Percentiles rank a stretch among this genome's conserved stretches.
phyloP scores from a whole-genome alignment of 192 early-diverging fungal species.

The Coemansia sp. region DNA sequence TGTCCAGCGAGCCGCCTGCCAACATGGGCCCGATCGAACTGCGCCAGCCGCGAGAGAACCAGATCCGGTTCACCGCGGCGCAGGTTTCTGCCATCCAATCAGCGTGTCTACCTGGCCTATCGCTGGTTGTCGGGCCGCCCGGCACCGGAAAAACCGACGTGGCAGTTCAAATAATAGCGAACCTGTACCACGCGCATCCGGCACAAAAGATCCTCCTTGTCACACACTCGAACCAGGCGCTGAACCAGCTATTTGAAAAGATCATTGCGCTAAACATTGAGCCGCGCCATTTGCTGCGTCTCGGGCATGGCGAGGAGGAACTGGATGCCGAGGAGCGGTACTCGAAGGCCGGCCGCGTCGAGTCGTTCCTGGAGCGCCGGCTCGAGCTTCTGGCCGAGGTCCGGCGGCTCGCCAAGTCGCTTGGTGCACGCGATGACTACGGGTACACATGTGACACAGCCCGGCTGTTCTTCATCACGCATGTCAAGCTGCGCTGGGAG shows the following conservation, averaged over 20 bases:
- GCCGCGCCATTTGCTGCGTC: conserved; percentile 87
- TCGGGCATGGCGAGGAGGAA: conserved; percentile 95
- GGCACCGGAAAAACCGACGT: conserved; percentile 99
- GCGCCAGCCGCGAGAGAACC: conserved; percentile 69
- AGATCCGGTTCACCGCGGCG: conserved; percentile 81
- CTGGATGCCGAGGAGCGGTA: conserved; percentile 80
- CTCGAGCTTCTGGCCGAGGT: conserved; percentile 74
- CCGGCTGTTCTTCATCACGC: conserved; percentile 81
- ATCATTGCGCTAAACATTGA: conserved; percentile 92
- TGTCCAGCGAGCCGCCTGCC: conserved; percentile 63
- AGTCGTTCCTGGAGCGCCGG: conserved; percentile 88
- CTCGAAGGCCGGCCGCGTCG: conserved; percentile 92
- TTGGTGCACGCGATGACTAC: conserved; percentile 82
- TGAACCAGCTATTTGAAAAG: conserved; percentile 98
- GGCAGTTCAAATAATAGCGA: conserved; percentile 95
- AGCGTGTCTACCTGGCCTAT: conserved; percentile 85
- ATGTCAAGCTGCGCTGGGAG: conserved; percentile 79
- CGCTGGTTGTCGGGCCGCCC: conserved; percentile 95
- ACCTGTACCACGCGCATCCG: conserved; percentile 91
- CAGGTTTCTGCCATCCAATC: conserved; percentile 87
- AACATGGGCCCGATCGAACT: conserved; percentile 80
- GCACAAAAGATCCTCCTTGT: conserved; percentile 89
- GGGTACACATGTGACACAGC: conserved; percentile 93
- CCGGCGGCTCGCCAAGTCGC: conserved; percentile 71
- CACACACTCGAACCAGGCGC: conserved; percentile 97